Conservation (phyloP, 176 grass and related monocot genomes). For the Avena sativa region DNA sequence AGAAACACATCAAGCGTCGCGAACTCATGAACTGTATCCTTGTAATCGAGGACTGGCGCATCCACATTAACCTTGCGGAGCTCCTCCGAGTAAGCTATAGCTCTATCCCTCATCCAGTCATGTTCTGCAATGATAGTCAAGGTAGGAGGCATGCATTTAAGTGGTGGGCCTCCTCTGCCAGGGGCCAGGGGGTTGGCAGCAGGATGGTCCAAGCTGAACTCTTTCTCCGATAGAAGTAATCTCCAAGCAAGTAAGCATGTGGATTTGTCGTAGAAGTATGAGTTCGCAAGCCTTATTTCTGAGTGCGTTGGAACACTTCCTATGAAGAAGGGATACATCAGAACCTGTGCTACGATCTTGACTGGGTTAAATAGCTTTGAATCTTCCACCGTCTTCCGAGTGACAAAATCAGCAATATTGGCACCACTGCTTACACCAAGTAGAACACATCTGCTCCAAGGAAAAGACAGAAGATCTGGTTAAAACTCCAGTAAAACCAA, state of each 20-base stretch:
- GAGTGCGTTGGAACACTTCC: slow-evolving; percentile 83
- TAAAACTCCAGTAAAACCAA: slow-evolving; percentile 21
- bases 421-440: slow-evolving; percentile 90
- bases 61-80: slow-evolving; percentile 92
- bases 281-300: slow-evolving; percentile 91
- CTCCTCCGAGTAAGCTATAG: slow-evolving; percentile 91
- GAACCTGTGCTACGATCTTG: slow-evolving; percentile 88
- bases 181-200: slow-evolving; percentile 73
- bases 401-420: slow-evolving; percentile 86
- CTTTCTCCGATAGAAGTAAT: slow-evolving; percentile 77
- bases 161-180: slow-evolving; percentile 58
- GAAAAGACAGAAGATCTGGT: slow-evolving; percentile 2
- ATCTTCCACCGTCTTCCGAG: slow-evolving; percentile 66
- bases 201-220: slow-evolving; percentile 83
- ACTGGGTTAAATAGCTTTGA: slow-evolving; percentile 72
- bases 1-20: slow-evolving; percentile 91
- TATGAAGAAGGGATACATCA: slow-evolving; percentile 98
- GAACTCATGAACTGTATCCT: slow-evolving; percentile 86
- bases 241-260: slow-evolving; percentile 90
- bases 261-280: slow-evolving; percentile 91
- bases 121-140: slow-evolving; percentile 88
- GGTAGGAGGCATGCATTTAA: slow-evolving; percentile 87
- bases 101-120: slow-evolving; percentile 96
- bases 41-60: slow-evolving; percentile 84
- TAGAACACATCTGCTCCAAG: slow-evolving; percentile 78